A percentile compares a stretch with the other conserved stretches of the same genome.
Conservation (phyloP, 441 rosid species). For the Mallotus japonicus region DNA sequence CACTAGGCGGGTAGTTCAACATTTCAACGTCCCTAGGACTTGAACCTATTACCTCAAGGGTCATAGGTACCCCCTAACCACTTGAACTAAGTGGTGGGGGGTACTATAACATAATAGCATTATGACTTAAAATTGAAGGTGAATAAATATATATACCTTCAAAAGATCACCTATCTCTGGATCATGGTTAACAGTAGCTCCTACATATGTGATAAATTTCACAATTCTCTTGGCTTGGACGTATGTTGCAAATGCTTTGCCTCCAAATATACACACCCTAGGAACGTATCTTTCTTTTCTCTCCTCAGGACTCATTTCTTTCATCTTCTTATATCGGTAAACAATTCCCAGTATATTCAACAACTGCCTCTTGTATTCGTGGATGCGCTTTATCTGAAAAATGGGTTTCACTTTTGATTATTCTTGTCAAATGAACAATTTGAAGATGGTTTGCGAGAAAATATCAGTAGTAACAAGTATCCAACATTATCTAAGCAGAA, state of each 20-base stretch:
- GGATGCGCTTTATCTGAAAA: slow-evolving; percentile 42
- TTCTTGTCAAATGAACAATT: neutral
- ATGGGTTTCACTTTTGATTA: neutral
- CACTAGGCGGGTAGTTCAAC: too few species aligned
- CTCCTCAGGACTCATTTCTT: slow-evolving; percentile 76
- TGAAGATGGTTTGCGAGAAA: neutral
- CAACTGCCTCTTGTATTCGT: slow-evolving; percentile 47
- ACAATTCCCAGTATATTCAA: slow-evolving; percentile 69
- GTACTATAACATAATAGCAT: too few species aligned
- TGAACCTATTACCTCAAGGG: too few species aligned
- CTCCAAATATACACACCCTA: slow-evolving; percentile 95
- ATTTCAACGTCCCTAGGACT: too few species aligned
- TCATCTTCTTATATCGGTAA: slow-evolving; percentile 92
- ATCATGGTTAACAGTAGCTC: slow-evolving; percentile 78
- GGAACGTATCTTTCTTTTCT: slow-evolving; percentile 67
- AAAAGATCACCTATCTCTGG: slow-evolving; percentile 86
- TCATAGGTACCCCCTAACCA: too few species aligned
- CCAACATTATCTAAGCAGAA: too few species aligned
- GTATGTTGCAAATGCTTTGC: slow-evolving; percentile 92
- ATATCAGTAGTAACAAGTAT: too few species aligned
- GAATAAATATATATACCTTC: slow-evolving; percentile 40
- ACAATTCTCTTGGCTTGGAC: slow-evolving; percentile 98
- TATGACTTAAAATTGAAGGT: neutral
- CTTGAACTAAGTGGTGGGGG: too few species aligned
- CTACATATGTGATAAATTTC: slow-evolving; percentile 91